Percentiles rank a stretch among this genome's conserved stretches.
Conservation (phyloP, 345 rosid genomes). For the Melaleuca alternifolia region DNA sequence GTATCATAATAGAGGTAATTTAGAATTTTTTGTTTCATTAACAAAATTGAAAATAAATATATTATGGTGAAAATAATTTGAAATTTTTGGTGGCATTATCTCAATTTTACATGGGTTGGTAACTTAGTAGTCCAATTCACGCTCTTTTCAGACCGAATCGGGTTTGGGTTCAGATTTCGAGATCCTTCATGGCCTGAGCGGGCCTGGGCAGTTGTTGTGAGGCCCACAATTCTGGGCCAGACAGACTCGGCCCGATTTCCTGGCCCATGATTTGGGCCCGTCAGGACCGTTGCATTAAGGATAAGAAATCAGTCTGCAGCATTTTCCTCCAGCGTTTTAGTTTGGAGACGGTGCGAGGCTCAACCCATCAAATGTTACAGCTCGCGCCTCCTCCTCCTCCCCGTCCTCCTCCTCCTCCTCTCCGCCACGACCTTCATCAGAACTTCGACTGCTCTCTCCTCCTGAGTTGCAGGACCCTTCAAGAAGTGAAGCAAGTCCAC, state of each 20-base stretch:
- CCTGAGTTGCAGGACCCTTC: slow-evolving; percentile 11
- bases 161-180: background rate
- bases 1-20: no score
- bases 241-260: background rate
- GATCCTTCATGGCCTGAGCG: background rate
- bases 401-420: background rate
- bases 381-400: background rate
- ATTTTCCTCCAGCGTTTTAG: background rate
- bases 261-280: background rate
- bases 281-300: background rate
- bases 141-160: background rate
- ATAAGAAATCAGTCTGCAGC: background rate
- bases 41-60: no score
- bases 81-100: no score
- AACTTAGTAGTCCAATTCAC: no score
- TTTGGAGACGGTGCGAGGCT: background rate
- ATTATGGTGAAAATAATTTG: no score
- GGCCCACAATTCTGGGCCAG: background rate
- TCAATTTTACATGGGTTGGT: no score
- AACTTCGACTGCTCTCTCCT: slow-evolving; percentile 18
- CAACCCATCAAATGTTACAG: background rate
- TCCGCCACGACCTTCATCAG: slow-evolving; percentile 6
- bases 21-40: no score
- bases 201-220: background rate
- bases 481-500: slow-evolving; percentile 35